Evolutionary conservation across 306 rosid genomes (phyloP).

Genomic region (Lathyrus aphaca): DNA sequence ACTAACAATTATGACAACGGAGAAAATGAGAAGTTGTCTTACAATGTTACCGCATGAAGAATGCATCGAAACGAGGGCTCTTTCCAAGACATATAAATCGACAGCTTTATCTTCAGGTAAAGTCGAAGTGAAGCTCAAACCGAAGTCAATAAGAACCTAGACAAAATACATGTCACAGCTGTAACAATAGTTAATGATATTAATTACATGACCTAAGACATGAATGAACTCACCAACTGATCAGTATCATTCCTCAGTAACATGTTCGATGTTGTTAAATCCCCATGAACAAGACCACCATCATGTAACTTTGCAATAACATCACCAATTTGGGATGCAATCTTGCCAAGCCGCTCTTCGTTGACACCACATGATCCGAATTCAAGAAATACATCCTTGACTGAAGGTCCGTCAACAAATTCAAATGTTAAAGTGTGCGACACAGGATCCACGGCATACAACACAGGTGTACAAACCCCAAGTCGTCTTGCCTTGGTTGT

Average conservation of each 20-base stretch:
- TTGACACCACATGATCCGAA: constrained; percentile 53
- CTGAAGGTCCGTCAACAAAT: constrained; percentile 71
- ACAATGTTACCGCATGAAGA: constrained; percentile 93
- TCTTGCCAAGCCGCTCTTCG: constrained; percentile 53
- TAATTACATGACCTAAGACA: constrained; percentile 1
- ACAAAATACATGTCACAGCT: constrained; percentile 32
- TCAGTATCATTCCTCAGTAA: constrained; percentile 58
- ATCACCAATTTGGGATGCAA: constrained; percentile 76
- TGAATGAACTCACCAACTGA: constrained; percentile 63
- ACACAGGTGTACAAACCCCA: constrained; percentile 73
- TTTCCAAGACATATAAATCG: constrained; percentile 85
- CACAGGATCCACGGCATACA: constrained; percentile 68
- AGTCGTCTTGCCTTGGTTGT: constrained; percentile 88
- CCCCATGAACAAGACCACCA: constrained; percentile 90
- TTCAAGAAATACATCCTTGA: constrained; percentile 76
- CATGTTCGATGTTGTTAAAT: constrained; percentile 91
- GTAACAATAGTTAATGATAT: constrained; percentile 31
- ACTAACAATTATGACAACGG: not conserved
- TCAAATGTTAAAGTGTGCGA: constrained; percentile 75
- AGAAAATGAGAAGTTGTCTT: constrained; percentile 36
- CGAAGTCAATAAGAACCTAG: constrained; percentile 87
- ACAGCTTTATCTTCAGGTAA: constrained; percentile 94
- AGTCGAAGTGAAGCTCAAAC: constrained; percentile 86
- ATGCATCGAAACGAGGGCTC: constrained; percentile 91
- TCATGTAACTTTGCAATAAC: constrained; percentile 85